These are phyloP conservation scores for Ceratobasidium sp. DNA, from an alignment of 1,284 basidiomycete genomes.

Conservation along the genomic window DNA sequence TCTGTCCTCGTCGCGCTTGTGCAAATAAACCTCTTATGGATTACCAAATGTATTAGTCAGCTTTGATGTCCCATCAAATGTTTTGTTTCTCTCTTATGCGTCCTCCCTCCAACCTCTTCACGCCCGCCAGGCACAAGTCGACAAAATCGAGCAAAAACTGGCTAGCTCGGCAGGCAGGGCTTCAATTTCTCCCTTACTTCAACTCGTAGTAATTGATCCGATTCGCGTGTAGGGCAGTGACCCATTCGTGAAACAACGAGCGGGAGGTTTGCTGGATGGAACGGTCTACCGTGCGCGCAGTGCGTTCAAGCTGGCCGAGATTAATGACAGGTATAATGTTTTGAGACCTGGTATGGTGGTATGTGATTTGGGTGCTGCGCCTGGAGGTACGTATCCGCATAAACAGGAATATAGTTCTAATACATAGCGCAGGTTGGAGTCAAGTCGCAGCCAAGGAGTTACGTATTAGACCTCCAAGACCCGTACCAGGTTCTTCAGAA, in stretches of 20 bases:
- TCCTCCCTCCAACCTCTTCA: not conserved
- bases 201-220: not conserved
- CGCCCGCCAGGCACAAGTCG: slow-evolving; percentile 38
- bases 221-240: slow-evolving; percentile 57
- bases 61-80: too few species aligned
- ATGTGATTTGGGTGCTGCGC: slow-evolving; percentile 86
- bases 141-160: slow-evolving; percentile 63
- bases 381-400: slow-evolving; percentile 62
- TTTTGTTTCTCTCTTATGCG: not conserved
- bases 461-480: not conserved
- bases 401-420: not conserved
- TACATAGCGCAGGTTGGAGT: slow-evolving; percentile 67
- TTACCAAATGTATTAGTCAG: not conserved
- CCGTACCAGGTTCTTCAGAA: too few species aligned
- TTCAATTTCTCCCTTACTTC: not conserved
- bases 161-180: slow-evolving; percentile 66
- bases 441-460: slow-evolving; percentile 71
- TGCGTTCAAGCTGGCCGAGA: slow-evolving; percentile 85
- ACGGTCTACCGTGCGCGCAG: slow-evolving; percentile 77
- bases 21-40: not conserved
- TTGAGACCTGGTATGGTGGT: slow-evolving; percentile 68
- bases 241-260: slow-evolving; percentile 73
- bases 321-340: slow-evolving; percentile 63
- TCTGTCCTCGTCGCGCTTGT: too few species aligned
- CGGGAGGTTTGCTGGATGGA: slow-evolving; percentile 46